These are phyloP conservation scores for Prunus salicina DNA, from an alignment of 306 rosid genomes.

Conservation along the genomic window DNA sequence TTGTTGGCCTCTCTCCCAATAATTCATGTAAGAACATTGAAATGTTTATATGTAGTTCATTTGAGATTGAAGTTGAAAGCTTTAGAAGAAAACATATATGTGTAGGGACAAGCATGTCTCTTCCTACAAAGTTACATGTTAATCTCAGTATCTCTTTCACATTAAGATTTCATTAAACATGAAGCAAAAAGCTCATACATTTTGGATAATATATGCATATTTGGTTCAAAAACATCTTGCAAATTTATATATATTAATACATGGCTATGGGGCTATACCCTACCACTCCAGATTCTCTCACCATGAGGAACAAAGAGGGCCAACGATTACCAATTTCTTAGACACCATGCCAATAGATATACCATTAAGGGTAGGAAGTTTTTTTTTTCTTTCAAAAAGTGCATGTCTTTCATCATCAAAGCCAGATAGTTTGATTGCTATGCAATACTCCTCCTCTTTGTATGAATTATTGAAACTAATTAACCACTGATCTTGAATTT, in stretches of 20 bases:
- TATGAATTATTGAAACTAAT: neutral
- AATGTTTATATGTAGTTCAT: neutral
- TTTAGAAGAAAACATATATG: too few species aligned
- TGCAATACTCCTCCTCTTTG: neutral
- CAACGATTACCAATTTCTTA: neutral
- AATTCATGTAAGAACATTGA: neutral
- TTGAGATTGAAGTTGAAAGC: neutral
- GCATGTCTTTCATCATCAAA: constrained; percentile 5
- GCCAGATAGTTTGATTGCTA: neutral
- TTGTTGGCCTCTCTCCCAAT: too few species aligned
- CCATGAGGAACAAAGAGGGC: neutral
- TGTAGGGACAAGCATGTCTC: too few species aligned
- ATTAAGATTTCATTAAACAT: neutral
- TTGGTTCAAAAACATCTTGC: neutral
- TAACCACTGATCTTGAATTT: neutral
- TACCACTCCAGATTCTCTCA: neutral
- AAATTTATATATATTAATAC: neutral
- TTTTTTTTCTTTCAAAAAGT: neutral
- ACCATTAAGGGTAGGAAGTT: neutral
- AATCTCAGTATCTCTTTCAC: neutral
- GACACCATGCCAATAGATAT: neutral
- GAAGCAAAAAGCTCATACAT: neutral
- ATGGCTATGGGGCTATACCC: neutral
- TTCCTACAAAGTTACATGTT: too few species aligned
- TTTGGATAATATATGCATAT: neutral